Evolutionary conservation across 116 monocot species (phyloP), one percentile per base, ranked within the genome.

Genomic region (Dioscorea cayenensis): DNA sequence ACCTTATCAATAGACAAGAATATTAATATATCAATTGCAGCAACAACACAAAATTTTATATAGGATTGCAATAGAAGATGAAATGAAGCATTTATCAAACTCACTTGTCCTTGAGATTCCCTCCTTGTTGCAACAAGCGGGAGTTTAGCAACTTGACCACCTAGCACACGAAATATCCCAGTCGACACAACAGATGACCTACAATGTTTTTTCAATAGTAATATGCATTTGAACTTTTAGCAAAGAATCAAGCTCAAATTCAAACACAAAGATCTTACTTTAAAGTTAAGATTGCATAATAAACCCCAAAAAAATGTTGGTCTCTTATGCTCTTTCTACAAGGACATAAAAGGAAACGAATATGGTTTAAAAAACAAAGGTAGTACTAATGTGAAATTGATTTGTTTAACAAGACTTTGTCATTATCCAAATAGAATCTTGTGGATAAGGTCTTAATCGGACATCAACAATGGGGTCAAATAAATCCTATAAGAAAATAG

Each of bases 101-200:
- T 32, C 32, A 32, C 32, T 32, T 32, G 32, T 32, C 91, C 86
- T 79, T 94, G 94, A 61, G 60, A 51, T 52, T 88, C 88, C 69
- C 77, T 84, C 20, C 65, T 82, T 64, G 97, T 99, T 28, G 97
- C 91, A 70, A 91, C 97, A 68, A 99, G 67, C 6, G 97, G 94
- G 76, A 99, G 86, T 65, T 99, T 94, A 19, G 91, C 97, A 67
- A 82, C 66, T 60, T 92, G 87, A 71, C 76, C 61, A 60, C 97
- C 97, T 76, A 99, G 77, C 51, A 99, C 72, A 49, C 94, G 84
- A 48, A 94, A 70, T 78, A 91, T 73, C 48, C 83, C 91, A 55
- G 94, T 89, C 25, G 25, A 25, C 23, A 93, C 86, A 74, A 94
- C 87, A 48, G 79, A 83, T 13, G 94, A 91, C 28, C 99, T 94